phyloP scores from a whole-genome alignment of 2,329 filamentous ascomycete genomes.

The Sphaerulina musiva region DNA sequence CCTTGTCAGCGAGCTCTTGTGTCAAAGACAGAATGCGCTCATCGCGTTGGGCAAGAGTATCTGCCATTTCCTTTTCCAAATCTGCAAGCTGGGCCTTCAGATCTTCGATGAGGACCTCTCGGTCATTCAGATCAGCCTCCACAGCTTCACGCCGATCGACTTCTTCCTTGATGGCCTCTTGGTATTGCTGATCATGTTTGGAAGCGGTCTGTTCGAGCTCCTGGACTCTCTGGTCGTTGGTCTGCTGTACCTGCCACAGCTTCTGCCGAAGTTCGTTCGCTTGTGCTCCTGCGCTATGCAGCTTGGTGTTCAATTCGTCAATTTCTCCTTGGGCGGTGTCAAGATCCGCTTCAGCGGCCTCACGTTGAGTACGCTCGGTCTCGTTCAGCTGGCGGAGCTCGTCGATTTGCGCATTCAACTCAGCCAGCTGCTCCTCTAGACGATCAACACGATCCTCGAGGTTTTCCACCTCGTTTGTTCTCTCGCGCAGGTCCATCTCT shows the following conservation, averaged over 20 bases:
- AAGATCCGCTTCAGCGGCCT: constrained; percentile 39
- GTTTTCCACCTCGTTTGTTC: constrained; percentile 34
- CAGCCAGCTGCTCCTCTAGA: constrained; percentile 30
- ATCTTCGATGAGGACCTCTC: constrained; percentile 33
- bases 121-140: constrained; percentile 34
- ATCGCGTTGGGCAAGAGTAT: constrained; percentile 28
- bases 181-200: constrained; percentile 37
- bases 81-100: constrained; percentile 35
- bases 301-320: constrained; percentile 36
- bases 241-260: constrained; percentile 42
- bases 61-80: constrained; percentile 26
- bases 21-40: constrained; percentile 28
- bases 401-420: constrained; percentile 32
- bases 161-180: constrained; percentile 37
- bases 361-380: constrained; percentile 40
- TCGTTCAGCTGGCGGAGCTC: constrained; percentile 35
- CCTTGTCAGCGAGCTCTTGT: constrained; percentile 22
- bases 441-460: constrained; percentile 34
- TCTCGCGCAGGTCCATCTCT: constrained; percentile 37
- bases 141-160: constrained; percentile 34
- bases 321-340: constrained; percentile 40
- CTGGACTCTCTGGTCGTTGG: constrained; percentile 36
- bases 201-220: constrained; percentile 35
- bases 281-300: constrained; percentile 39
- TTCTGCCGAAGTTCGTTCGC: constrained; percentile 46